Conservation (phyloP, 1,284 basidiomycete species). For the Leccinum pachyderme region DNA sequence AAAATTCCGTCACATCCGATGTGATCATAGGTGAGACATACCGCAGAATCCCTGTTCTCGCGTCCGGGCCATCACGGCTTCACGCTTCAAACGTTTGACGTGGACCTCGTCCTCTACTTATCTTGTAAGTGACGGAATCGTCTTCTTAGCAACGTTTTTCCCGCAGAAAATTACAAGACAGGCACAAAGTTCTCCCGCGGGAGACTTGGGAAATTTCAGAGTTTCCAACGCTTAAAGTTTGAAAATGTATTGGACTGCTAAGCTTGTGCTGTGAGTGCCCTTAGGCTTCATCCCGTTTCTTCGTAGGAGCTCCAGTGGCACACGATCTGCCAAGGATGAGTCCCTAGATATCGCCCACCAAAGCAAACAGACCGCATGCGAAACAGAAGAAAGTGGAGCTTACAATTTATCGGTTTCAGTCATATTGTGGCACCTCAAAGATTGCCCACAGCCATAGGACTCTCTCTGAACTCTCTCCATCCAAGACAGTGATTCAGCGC, state of each 20-base stretch:
- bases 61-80: constrained; percentile 1
- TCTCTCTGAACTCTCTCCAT: not conserved
- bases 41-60: constrained; percentile 4
- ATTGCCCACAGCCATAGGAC: not conserved
- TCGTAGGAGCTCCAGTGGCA: not conserved
- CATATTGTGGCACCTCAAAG: constrained; percentile 5
- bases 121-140: constrained; percentile 7
- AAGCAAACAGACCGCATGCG: not conserved
- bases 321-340: not conserved
- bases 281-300: not conserved
- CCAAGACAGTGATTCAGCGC: constrained; percentile 2
- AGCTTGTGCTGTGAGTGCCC: constrained; percentile 1
- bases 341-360: not conserved
- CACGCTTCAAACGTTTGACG: constrained; percentile 1
- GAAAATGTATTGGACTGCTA: not conserved
- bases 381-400: not conserved
- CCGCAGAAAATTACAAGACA: not conserved
- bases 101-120: not conserved
- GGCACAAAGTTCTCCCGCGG: not conserved
- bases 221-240: constrained; percentile 1
- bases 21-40: constrained; percentile 19
- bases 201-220: not conserved
- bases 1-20: not conserved
- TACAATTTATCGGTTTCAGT: constrained; percentile 8
- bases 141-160: not conserved